Base-by-base conservation (phyloP, 1,284 basidiomycete species). In the Quambalaria eucalypti region DNA sequence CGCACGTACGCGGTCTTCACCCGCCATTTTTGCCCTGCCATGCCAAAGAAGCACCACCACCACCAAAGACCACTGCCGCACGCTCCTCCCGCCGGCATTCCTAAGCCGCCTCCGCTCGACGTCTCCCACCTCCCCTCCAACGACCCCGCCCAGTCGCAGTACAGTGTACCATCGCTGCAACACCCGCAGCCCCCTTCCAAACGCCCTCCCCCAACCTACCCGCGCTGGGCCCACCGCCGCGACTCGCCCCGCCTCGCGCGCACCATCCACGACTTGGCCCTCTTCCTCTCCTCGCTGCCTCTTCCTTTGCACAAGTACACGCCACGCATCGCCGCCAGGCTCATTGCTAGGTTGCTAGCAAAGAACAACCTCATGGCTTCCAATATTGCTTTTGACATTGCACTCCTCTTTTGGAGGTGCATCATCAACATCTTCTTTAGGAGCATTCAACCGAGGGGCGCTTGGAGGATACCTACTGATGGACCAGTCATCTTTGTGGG, bases 401-500 rank as follows among this genome's bases (percentile, higher is more conserved):
- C 72, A 21, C 71, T 77, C 44, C 55, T 68, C 47, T 69, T 76
- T 30, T 73, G 88, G 88, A 80, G 86, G 56, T 80, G 85, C 23
- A 83, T 98, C 60, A 89, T 88, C 68, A 90, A 89, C 77, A 26
- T 46, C 42, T 46, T 46, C 42, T 46, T 46, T 26, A 21, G 42
- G 25, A 46, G 42, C 42, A 46, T 46, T 16, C 48, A 61, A 54
- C 90, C 92, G 2, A 82, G 95, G 76, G 90, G 95, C 50, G 87
- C 92, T 39, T 96, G 88, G 82, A 88, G 96, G 71, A 90, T 99
- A 52, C 95, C 95, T 31, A 50, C 58, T 48, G 83, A 89, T 61
- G 95, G 91, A 0, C 89, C 95, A 6, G 84, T 97, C 64, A 91
- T 99, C 71, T 96, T 99, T 78, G 93, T 95, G 51, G 90, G 83